These are phyloP conservation scores for Agroathelia rolfsii DNA, from an alignment of 1,284 basidiomycete genomes.

Conservation along the genomic window DNA sequence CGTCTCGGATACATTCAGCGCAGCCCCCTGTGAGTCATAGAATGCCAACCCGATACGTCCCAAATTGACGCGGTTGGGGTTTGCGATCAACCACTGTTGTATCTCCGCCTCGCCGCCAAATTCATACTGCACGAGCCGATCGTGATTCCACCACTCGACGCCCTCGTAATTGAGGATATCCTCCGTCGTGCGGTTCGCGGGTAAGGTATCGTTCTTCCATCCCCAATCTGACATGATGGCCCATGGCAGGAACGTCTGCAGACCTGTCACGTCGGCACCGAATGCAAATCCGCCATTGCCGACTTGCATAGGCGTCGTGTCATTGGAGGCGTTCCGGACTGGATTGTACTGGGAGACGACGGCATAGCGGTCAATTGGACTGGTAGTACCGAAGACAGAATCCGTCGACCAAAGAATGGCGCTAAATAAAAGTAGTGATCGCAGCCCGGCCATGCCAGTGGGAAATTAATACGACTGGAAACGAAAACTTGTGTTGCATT, in stretches of 20 bases:
- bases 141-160: conserved; percentile 40
- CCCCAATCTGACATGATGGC: conserved; percentile 50
- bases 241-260: conserved; percentile 48
- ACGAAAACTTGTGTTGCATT: no score
- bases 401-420: no score
- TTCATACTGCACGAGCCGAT: conserved; percentile 38
- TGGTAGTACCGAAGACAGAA: no score
- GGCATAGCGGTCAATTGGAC: conserved; percentile 32
- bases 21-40: conserved; percentile 19
- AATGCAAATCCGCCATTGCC: conserved; percentile 58
- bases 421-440: no score
- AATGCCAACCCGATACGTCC: conserved; percentile 41
- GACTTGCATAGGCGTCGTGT: conserved; percentile 44
- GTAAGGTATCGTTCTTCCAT: conserved; percentile 52
- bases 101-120: conserved; percentile 38
- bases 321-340: conserved; percentile 34
- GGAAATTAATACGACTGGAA: no score
- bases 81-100: conserved; percentile 48
- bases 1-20: conserved; percentile 27
- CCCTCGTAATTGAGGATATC: conserved; percentile 42
- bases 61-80: conserved; percentile 48
- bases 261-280: conserved; percentile 45
- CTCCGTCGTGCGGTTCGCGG: conserved; percentile 28
- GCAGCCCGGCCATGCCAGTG: no score
- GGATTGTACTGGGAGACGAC: conserved; percentile 47